These are phyloP conservation scores for Cryptococcus sp. DNA, from an alignment of 1,284 basidiomycete species.

Conservation along the genomic window DNA sequence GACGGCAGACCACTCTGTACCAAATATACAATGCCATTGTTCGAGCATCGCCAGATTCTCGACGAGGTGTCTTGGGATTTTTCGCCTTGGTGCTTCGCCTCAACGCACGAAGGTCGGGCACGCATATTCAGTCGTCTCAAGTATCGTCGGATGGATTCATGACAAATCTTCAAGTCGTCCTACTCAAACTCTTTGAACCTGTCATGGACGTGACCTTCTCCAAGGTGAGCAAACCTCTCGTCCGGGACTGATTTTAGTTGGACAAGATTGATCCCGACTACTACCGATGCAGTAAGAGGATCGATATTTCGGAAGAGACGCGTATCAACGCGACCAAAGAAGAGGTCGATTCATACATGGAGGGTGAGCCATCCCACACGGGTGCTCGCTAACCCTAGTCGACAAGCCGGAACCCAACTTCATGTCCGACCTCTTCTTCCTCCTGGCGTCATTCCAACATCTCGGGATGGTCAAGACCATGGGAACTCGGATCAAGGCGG, in stretches of 20 bases:
- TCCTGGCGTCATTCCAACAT: conserved; percentile 76
- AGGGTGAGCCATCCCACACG: conserved; percentile 9
- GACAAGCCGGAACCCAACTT: conserved; percentile 58
- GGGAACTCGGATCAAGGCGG: conserved; percentile 62
- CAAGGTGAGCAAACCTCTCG: conserved; percentile 58
- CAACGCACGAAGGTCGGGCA: conserved; percentile 81
- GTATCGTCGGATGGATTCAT: conserved; percentile 91
- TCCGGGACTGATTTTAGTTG: conserved; percentile 53
- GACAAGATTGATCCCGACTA: conserved; percentile 86
- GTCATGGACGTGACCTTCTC: conserved; percentile 89
- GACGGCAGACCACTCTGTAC: conserved; percentile 55
- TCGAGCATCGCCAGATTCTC: conserved; percentile 67
- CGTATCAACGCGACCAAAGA: conserved; percentile 80
- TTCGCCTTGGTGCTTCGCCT: conserved; percentile 69
- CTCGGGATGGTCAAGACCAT: conserved; percentile 78
- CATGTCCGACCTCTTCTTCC: conserved; percentile 91
- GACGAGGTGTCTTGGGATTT: conserved; percentile 80
- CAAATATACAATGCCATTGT: conserved; percentile 84
- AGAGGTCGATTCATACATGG: conserved; percentile 66
- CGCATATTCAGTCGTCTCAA: conserved; percentile 56
- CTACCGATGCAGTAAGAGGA: conserved; percentile 63
- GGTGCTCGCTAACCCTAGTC: conserved; percentile 4
- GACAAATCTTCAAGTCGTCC: conserved; percentile 77
- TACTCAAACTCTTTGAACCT: conserved; percentile 87
- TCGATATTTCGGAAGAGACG: conserved; percentile 79